These are phyloP conservation scores for Fagopyrum esculentum DNA, from an alignment of 148 eudicot genomes.

Conservation along the genomic window DNA sequence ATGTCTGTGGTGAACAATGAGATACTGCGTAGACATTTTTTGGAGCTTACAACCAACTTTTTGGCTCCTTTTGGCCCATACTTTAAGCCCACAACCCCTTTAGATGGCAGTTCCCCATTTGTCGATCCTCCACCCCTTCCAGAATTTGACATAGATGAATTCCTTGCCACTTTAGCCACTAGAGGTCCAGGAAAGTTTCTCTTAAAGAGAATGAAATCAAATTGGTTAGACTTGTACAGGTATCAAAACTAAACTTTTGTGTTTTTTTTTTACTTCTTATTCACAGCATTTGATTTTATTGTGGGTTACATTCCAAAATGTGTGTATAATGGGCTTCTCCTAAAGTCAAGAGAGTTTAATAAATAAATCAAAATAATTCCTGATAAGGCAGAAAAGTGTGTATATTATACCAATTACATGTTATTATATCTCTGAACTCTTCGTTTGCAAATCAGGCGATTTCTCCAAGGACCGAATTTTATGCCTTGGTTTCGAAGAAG, in stretches of 20 bases:
- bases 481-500: slow-evolving; percentile 84
- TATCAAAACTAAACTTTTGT: slow-evolving; percentile 18
- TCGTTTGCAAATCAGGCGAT: slow-evolving; percentile 43
- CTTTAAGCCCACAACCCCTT: slow-evolving; percentile 77
- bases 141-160: slow-evolving; percentile 61
- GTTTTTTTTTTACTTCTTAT: background rate
- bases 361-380: background rate
- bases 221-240: slow-evolving; percentile 95
- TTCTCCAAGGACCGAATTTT: slow-evolving; percentile 78
- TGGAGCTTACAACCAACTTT: slow-evolving; percentile 94
- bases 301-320: background rate
- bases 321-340: background rate
- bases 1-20: slow-evolving; percentile 99
- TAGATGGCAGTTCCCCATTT: slow-evolving; percentile 86
- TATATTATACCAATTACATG: background rate
- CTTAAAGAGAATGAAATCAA: slow-evolving; percentile 82
- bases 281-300: background rate
- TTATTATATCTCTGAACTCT: background rate
- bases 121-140: slow-evolving; percentile 82
- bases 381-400: background rate
- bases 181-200: slow-evolving; percentile 98
- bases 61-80: slow-evolving; percentile 94
- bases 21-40: slow-evolving; percentile 86
- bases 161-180: slow-evolving; percentile 60
- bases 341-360: background rate